Percentiles rank a stretch among this genome's conserved stretches.
These are phyloP conservation scores for Pugionium dolabratum DNA, from an alignment of 345 rosid genomes.

Conservation along the genomic window DNA sequence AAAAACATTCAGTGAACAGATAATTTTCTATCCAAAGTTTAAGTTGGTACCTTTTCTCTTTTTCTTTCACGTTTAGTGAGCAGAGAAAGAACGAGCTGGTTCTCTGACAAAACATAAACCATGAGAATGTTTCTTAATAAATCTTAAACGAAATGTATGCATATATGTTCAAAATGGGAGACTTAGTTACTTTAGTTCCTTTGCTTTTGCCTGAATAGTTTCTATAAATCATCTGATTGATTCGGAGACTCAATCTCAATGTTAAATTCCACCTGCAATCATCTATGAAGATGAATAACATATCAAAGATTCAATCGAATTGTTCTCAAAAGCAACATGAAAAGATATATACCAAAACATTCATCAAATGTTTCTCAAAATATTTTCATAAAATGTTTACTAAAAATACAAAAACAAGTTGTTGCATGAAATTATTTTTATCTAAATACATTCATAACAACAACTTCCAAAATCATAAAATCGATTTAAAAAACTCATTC, in stretches of 20 bases:
- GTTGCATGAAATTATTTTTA: too few species aligned
- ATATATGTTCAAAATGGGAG: constrained; percentile 34
- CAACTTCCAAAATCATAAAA: too few species aligned
- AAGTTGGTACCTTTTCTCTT: constrained; percentile 61
- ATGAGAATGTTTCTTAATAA: constrained; percentile 1
- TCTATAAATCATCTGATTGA: constrained; percentile 44
- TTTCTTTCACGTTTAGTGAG: constrained; percentile 48
- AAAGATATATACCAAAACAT: too few species aligned
- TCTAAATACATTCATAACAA: too few species aligned
- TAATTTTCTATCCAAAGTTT: neutral
- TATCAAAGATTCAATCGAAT: constrained; percentile 73
- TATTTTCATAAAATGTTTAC: too few species aligned
- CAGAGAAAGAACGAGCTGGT: constrained; percentile 36
- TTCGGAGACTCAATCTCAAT: constrained; percentile 64
- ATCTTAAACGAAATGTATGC: neutral
- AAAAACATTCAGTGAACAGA: too few species aligned
- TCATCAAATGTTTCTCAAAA: too few species aligned
- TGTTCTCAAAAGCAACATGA: constrained; percentile 41
- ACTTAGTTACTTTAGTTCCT: constrained; percentile 54
- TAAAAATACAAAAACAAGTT: too few species aligned
- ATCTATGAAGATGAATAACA: constrained; percentile 26
- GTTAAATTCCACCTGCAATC: constrained; percentile 57
- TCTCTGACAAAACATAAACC: constrained; percentile 46
- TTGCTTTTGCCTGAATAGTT: constrained; percentile 51
- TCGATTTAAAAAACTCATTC: too few species aligned